Percentiles rank a stretch among this genome's conserved stretches.
Conservation (phyloP, 2,329 filamentous ascomycete species). For the Colletotrichum endophyticum region DNA sequence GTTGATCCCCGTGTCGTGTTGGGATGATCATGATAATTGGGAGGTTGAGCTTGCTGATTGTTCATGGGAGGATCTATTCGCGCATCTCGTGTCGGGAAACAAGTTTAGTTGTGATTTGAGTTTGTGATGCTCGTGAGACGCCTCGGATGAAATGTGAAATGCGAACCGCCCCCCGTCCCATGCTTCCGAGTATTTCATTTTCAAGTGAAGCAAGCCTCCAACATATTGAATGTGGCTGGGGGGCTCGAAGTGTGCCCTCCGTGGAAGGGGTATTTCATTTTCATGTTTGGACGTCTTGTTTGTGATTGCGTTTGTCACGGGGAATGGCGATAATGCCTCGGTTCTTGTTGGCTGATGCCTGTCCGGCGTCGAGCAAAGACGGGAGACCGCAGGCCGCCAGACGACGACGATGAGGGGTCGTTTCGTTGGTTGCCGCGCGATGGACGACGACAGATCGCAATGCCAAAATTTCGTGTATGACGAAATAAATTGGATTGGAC, state of each 20-base stretch:
- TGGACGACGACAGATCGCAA: neutral
- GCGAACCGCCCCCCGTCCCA: neutral
- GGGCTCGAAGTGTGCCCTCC: neutral
- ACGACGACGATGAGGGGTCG: neutral
- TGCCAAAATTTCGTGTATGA: neutral
- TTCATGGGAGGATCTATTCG: neutral
- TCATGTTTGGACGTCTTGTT: neutral
- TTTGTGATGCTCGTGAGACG: neutral
- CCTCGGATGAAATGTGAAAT: neutral
- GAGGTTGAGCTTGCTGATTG: neutral
- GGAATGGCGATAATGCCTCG: neutral
- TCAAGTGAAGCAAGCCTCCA: neutral
- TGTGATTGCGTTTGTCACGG: neutral
- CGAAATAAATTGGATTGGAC: neutral
- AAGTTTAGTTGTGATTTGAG: neutral
- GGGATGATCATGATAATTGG: neutral
- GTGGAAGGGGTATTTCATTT: neutral
- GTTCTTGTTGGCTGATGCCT: neutral
- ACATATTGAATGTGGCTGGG: neutral
- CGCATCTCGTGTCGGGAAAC: neutral
- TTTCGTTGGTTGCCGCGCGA: neutral
- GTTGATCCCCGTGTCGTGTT: neutral
- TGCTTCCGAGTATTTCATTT: neutral
- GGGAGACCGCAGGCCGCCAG: neutral
- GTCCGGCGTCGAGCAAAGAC: neutral